These are phyloP conservation scores for Pontederia paniculata DNA, from an alignment of 176 grass and related monocot species.

Conservation along the genomic window DNA sequence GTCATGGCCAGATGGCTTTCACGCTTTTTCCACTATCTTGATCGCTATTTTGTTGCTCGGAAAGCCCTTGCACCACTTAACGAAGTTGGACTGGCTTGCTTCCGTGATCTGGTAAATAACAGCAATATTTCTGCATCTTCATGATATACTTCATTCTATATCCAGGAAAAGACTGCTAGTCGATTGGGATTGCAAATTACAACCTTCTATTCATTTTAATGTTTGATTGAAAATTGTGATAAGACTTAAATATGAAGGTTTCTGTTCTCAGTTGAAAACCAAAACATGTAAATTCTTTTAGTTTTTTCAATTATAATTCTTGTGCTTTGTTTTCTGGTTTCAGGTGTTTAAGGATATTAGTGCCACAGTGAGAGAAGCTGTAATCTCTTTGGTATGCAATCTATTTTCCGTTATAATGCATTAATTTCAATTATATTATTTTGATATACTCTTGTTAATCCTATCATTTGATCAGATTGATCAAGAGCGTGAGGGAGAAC, in stretches of 20 bases:
- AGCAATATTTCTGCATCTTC: not conserved
- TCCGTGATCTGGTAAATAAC: slow-evolving; percentile 52
- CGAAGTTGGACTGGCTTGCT: slow-evolving; percentile 75
- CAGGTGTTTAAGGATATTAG: slow-evolving; percentile 93
- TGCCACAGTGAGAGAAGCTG: slow-evolving; percentile 65
- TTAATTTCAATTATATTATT: not conserved
- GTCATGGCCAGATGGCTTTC: slow-evolving; percentile 89
- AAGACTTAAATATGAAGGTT: too few species aligned
- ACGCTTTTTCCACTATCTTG: slow-evolving; percentile 83
- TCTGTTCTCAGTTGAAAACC: too few species aligned
- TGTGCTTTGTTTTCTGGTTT: slow-evolving; percentile 1
- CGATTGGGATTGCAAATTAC: too few species aligned
- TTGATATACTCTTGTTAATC: not conserved
- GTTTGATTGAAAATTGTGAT: too few species aligned
- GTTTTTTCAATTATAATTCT: not conserved
- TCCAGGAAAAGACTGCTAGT: too few species aligned
- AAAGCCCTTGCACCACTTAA: slow-evolving; percentile 55
- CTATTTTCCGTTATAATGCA: not conserved
- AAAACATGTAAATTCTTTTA: not conserved
- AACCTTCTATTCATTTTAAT: too few species aligned
- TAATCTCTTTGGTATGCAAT: slow-evolving; percentile 64
- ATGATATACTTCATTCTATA: not conserved
- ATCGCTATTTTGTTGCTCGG: slow-evolving; percentile 74
- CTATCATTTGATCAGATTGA: slow-evolving; percentile 55
- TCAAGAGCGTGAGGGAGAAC: slow-evolving; percentile 87